phyloP scores from a whole-genome alignment of 2,329 filamentous ascomycete genomes.

The Pseudopyrenochaeta lycopersici region DNA sequence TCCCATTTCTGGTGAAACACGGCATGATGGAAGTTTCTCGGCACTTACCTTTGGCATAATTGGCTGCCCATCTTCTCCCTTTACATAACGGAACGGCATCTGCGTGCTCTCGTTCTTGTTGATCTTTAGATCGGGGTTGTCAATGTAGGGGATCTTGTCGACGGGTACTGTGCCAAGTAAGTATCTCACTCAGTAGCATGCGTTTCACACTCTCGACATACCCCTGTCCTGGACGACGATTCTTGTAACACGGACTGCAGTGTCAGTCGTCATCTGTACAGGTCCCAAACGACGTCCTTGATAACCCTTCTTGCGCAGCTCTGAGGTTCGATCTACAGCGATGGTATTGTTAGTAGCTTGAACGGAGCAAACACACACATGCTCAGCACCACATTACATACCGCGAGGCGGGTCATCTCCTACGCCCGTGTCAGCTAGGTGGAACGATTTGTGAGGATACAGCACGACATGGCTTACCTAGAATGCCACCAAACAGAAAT shows the following conservation, averaged over 20 bases:
- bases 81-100: constrained; percentile 98
- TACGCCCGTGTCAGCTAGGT: constrained; percentile 52
- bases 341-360: constrained; percentile 27
- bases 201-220: constrained; percentile 55
- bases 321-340: constrained; percentile 84
- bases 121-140: constrained; percentile 89
- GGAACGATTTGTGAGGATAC: background rate
- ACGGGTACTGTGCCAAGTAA: constrained; percentile 69
- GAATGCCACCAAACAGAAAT: constrained; percentile 94
- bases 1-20: constrained; percentile 16
- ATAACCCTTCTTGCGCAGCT: constrained; percentile 93
- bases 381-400: constrained; percentile 54
- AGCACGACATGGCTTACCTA: constrained; percentile 68
- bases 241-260: constrained; percentile 90
- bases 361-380: background rate
- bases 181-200: constrained; percentile 7
- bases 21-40: constrained; percentile 15
- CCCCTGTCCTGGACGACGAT: constrained; percentile 86
- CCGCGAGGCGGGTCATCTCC: constrained; percentile 94
- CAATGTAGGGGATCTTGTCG: constrained; percentile 80
- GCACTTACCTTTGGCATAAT: constrained; percentile 86
- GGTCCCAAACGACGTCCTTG: constrained; percentile 85
- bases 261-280: constrained; percentile 98
- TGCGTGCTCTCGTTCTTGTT: constrained; percentile 92
- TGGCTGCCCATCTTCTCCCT: constrained; percentile 74